Conservation (phyloP, 257 asterid species). For the Lantana camara region DNA sequence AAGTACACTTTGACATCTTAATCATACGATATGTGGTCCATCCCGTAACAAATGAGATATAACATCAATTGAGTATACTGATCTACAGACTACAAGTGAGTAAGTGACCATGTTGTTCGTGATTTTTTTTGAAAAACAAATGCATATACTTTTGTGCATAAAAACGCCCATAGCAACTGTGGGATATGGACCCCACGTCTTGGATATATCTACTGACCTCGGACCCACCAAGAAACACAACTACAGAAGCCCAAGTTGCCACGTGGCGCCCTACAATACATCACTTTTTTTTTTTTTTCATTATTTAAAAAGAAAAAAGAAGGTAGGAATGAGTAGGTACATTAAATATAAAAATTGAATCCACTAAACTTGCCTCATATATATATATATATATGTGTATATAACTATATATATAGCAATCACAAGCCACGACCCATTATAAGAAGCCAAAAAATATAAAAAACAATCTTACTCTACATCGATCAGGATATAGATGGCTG, state of each 20-base stretch:
- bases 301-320: background rate
- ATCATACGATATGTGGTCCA: too few relatives aligned
- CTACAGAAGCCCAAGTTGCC: slow-evolving; percentile 27
- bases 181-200: slow-evolving; percentile 12
- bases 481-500: slow-evolving; percentile 44
- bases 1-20: too few relatives aligned
- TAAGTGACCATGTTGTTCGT: too few relatives aligned
- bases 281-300: background rate
- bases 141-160: too few relatives aligned
- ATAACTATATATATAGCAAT: slow-evolving; percentile 22
- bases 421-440: slow-evolving; percentile 8
- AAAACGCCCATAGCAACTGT: background rate
- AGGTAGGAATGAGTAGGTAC: background rate
- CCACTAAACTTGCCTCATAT: slow-evolving; percentile 1
- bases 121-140: too few relatives aligned
- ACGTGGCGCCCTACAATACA: slow-evolving; percentile 33
- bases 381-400: too few relatives aligned
- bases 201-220: slow-evolving; percentile 27
- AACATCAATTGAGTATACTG: too few relatives aligned
- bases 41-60: too few relatives aligned
- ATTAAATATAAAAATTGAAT: background rate
- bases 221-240: slow-evolving; percentile 30
- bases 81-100: too few relatives aligned
- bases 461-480: background rate
- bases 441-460: background rate